Conservation (phyloP, 371 early-diverging fungal species). For the Apophysomyces trapeziformis region DNA sequence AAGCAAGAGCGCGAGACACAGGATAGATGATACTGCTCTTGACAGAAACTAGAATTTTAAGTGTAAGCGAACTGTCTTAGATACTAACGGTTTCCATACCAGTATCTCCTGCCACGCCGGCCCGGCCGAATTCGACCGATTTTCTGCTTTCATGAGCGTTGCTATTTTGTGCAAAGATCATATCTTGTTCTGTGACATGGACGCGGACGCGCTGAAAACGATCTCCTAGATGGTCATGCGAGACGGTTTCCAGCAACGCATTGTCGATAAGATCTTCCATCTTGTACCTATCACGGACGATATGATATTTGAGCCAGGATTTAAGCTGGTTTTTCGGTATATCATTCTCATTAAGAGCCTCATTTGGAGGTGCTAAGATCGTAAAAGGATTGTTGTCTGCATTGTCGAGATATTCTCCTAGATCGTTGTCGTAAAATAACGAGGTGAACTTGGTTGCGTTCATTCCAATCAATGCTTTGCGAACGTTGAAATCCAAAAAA, state of each 20-base stretch:
- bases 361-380: conserved; percentile 55
- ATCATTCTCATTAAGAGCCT: conserved; percentile 28
- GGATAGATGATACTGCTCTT: conserved; percentile 38
- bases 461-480: conserved; percentile 38
- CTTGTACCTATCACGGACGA: conserved; percentile 42
- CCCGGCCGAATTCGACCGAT: conserved; percentile 39
- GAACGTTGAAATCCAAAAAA: conserved; percentile 20
- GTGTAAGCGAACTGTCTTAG: neutral
- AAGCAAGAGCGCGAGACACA: conserved; percentile 30
- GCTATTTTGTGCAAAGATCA: neutral
- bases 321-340: conserved; percentile 21
- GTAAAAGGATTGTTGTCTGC: conserved; percentile 38
- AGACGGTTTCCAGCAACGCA: conserved; percentile 48
- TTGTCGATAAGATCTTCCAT: conserved; percentile 41
- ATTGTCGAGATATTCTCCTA: conserved; percentile 50
- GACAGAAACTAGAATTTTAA: conserved; percentile 26
- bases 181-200: conserved; percentile 22
- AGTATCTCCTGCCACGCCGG: conserved; percentile 29
- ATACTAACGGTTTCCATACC: conserved; percentile 16
- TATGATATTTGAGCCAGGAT: conserved; percentile 54
- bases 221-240: conserved; percentile 36
- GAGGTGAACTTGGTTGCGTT: conserved; percentile 55
- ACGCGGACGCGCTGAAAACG: conserved; percentile 46
- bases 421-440: conserved; percentile 44
- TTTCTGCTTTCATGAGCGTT: conserved; percentile 8